phyloP scores from a whole-genome alignment of 179 eudicot genomes.

The Gypsophila paniculata region DNA sequence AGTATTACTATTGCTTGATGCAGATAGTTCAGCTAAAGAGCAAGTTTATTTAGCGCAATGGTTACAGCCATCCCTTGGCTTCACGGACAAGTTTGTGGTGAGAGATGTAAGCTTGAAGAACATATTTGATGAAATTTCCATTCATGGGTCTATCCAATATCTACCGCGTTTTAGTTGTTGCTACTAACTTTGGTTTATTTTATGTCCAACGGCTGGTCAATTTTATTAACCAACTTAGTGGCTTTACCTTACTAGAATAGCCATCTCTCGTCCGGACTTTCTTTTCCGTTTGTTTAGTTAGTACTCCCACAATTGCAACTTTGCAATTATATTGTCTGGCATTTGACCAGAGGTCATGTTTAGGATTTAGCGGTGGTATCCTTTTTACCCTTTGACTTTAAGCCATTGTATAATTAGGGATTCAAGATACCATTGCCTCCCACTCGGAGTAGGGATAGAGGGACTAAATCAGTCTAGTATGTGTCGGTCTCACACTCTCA shows the following conservation, averaged over 20 bases:
- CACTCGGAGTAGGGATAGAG: too few relatives aligned
- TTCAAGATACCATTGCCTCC: too few relatives aligned
- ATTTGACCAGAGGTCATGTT: too few relatives aligned
- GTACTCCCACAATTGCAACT: background rate
- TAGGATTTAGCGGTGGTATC: too few relatives aligned
- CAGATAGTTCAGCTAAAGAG: constrained; percentile 32
- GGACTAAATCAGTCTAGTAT: too few relatives aligned
- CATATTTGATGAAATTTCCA: constrained; percentile 12
- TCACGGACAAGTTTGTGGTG: constrained; percentile 54
- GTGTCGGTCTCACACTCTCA: too few relatives aligned
- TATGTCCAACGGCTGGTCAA: too few relatives aligned
- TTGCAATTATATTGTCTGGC: too few relatives aligned
- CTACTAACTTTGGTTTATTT: background rate
- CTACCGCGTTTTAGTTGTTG: background rate
- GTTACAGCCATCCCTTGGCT: constrained; percentile 65
- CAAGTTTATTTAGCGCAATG: constrained; percentile 53
- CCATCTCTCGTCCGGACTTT: background rate
- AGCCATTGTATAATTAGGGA: too few relatives aligned
- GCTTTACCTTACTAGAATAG: background rate
- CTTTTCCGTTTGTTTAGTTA: background rate
- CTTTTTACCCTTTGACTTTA: too few relatives aligned
- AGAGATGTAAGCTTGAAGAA: constrained; percentile 41
- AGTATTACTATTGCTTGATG: constrained; percentile 6
- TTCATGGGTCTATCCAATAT: background rate
- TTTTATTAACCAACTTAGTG: background rate